Conservation (phyloP, 441 rosid genomes). For the Adansonia grandidieri region DNA sequence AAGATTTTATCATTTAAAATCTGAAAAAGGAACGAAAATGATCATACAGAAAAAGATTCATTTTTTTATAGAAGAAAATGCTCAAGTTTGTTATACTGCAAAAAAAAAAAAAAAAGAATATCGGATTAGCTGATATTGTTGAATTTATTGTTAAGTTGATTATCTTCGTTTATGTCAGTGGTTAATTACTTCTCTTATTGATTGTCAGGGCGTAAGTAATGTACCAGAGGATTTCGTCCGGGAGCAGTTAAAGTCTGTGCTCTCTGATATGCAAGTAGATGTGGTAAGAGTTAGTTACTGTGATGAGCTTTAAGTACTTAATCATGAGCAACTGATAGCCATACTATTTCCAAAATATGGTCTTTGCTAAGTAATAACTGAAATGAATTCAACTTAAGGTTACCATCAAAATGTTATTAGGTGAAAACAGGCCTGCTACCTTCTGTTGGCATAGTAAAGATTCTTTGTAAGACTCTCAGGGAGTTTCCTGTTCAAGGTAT, state of each 20-base stretch:
- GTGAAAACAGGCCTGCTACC: conserved; percentile 98
- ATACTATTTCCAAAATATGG: not conserved
- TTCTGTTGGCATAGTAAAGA: conserved; percentile 63
- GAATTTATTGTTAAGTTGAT: not conserved
- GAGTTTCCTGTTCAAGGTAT: conserved; percentile 75
- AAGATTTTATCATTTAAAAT: not conserved
- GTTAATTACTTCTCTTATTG: not conserved
- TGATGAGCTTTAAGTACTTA: conserved; percentile 2
- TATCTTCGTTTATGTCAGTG: not conserved
- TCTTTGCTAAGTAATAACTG: not conserved
- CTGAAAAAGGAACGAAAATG: not conserved
- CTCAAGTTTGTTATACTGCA: not conserved
- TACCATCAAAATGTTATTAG: conserved; percentile 40
- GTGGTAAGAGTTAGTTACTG: conserved; percentile 47
- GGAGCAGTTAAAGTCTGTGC: conserved; percentile 65
- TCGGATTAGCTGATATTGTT: not conserved
- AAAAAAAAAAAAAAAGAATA: not conserved
- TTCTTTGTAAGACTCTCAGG: conserved; percentile 56
- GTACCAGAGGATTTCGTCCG: conserved; percentile 59
- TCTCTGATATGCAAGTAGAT: conserved; percentile 77
- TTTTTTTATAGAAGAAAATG: not conserved
- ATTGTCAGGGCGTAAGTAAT: conserved; percentile 50
- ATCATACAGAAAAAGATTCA: not conserved
- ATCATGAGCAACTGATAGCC: conserved; percentile 12
- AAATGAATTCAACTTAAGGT: conserved; percentile 17